Evolutionary conservation across 2,329 filamentous ascomycete genomes (phyloP).

Genomic region (Penicillium glabrum): DNA sequence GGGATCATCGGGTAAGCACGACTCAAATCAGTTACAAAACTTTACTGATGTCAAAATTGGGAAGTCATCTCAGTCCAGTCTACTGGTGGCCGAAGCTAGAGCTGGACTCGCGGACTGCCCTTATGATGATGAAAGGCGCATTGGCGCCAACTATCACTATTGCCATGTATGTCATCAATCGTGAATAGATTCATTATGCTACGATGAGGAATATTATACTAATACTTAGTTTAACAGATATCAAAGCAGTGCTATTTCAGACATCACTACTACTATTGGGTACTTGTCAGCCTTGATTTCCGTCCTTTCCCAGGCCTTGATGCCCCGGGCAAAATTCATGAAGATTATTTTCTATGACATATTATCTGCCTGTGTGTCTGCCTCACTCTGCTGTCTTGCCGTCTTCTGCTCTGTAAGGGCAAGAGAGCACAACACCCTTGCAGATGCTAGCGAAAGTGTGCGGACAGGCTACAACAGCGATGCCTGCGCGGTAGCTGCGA

Average conservation of each 20-base stretch:
- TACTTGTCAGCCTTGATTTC: constrained; percentile 66
- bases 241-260: constrained; percentile 56
- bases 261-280: constrained; percentile 41
- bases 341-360: constrained; percentile 66
- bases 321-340: constrained; percentile 70
- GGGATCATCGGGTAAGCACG: constrained; percentile 13
- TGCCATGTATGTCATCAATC: constrained; percentile 54
- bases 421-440: constrained; percentile 55
- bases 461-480: constrained; percentile 62
- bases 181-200: too few species aligned
- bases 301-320: constrained; percentile 62
- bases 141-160: constrained; percentile 57
- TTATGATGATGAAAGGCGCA: constrained; percentile 51
- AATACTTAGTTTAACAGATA: constrained; percentile 23
- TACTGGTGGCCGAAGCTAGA: constrained; percentile 26
- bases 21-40: not conserved
- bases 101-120: constrained; percentile 25
- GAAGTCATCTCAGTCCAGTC: constrained; percentile 13
- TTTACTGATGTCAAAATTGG: not conserved
- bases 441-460: constrained; percentile 27
- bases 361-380: constrained; percentile 55
- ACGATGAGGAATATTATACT: not conserved
- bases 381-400: constrained; percentile 61
- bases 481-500: constrained; percentile 64
- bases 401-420: constrained; percentile 67